These are phyloP conservation scores for Phlebopus sp. DNA, from an alignment of 1,284 basidiomycete species.

Conservation along the genomic window DNA sequence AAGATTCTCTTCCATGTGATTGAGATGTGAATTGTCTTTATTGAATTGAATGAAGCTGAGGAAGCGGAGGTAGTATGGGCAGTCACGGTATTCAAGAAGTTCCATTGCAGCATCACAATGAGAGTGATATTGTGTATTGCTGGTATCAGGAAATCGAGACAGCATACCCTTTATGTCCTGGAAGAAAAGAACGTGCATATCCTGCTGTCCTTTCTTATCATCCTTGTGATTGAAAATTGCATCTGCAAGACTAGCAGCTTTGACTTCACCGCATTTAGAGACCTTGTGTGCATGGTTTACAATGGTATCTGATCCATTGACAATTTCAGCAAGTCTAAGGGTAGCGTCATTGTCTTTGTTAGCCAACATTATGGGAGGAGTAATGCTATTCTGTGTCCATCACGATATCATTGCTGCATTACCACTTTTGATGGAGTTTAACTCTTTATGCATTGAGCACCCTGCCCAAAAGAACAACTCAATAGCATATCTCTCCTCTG, in stretches of 20 bases:
- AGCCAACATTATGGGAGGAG: constrained; percentile 21
- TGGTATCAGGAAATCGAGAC: constrained; percentile 21
- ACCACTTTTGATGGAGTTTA: constrained; percentile 33
- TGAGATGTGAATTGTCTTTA: constrained; percentile 24
- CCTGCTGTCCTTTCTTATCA: constrained; percentile 34
- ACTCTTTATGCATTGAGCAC: constrained; percentile 39
- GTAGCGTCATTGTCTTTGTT: constrained; percentile 33
- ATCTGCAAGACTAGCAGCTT: constrained; percentile 28
- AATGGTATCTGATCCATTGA: constrained; percentile 6
- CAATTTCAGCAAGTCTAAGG: neutral
- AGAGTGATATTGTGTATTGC: constrained; percentile 27
- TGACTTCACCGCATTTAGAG: constrained; percentile 28
- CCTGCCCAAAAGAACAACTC: constrained; percentile 30
- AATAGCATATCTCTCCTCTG: constrained; percentile 12
- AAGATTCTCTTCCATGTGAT: constrained; percentile 33
- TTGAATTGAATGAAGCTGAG: constrained; percentile 22
- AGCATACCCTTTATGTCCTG: constrained; percentile 29
- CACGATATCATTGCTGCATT: constrained; percentile 16
- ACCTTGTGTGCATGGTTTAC: constrained; percentile 16
- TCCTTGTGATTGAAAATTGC: constrained; percentile 33
- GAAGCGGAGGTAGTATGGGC: constrained; percentile 18
- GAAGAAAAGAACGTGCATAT: constrained; percentile 28
- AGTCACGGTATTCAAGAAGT: constrained; percentile 13
- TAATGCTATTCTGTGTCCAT: constrained; percentile 17
- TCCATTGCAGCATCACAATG: constrained; percentile 24